Percentiles rank a stretch among this genome's conserved stretches.
phyloP scores from a whole-genome alignment of 306 rosid genomes.

The Citrullus mucosospermus region DNA sequence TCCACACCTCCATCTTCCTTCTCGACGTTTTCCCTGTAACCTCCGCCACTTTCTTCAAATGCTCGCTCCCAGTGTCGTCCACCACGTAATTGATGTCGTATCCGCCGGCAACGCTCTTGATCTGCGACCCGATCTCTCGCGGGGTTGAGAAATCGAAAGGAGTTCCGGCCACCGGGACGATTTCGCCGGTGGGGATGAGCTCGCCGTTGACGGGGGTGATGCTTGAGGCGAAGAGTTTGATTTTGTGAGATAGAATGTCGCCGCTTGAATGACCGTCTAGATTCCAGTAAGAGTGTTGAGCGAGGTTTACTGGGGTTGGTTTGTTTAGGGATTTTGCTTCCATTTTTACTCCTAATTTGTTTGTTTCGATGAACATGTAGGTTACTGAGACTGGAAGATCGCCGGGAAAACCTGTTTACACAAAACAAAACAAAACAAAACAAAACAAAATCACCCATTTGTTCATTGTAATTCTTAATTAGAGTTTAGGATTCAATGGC shows the following conservation, averaged over 20 bases:
- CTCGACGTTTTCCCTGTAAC: conserved; percentile 35
- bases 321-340: conserved; percentile 32
- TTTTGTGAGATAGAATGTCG: conserved; percentile 35
- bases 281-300: conserved; percentile 69
- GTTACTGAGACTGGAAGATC: conserved; percentile 36
- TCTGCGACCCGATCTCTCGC: conserved; percentile 23
- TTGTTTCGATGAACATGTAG: conserved; percentile 26
- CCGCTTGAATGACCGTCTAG: conserved; percentile 53
- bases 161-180: conserved; percentile 23
- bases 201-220: conserved; percentile 42
- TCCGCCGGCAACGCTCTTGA: conserved; percentile 27
- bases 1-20: conserved; percentile 56
- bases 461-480: too few relatives aligned
- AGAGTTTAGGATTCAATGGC: too few relatives aligned
- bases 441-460: background rate
- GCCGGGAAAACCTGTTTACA: conserved; percentile 56
- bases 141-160: conserved; percentile 45
- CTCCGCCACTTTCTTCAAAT: conserved; percentile 24
- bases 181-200: conserved; percentile 46
- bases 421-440: background rate
- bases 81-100: conserved; percentile 58
- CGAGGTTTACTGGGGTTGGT: conserved; percentile 57
- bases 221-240: conserved; percentile 35
- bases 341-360: conserved; percentile 39
- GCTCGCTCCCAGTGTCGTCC: conserved; percentile 7